These are phyloP conservation scores for Sequoia sempervirens DNA, from an alignment of 75 land plant genomes.

Conservation along the genomic window DNA sequence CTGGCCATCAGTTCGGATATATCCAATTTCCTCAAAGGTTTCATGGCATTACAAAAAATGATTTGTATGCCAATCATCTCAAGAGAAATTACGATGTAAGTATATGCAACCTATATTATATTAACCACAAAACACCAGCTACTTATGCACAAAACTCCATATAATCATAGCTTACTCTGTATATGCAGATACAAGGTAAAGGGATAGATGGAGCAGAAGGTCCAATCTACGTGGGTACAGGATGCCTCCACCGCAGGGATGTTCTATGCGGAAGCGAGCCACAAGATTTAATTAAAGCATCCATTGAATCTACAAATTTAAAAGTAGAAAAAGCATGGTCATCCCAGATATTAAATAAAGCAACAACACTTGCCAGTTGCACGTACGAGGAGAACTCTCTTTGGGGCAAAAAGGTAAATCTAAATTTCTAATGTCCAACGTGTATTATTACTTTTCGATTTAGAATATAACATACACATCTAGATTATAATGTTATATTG, in stretches of 20 bases:
- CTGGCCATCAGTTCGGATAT: too few relatives aligned
- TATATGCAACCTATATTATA: background rate
- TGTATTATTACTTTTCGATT: too few relatives aligned
- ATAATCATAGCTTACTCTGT: background rate
- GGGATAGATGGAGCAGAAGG: slow-evolving; percentile 20
- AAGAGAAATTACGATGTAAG: slow-evolving; percentile 19
- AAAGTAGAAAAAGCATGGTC: background rate
- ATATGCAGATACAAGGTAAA: slow-evolving; percentile 19
- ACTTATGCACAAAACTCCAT: background rate
- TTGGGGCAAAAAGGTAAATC: background rate
- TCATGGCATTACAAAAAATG: too few relatives aligned
- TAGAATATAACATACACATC: too few relatives aligned
- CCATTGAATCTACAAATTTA: background rate
- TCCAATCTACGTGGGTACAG: slow-evolving; percentile 17
- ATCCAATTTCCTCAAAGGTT: too few relatives aligned
- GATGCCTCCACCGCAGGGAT: slow-evolving; percentile 13
- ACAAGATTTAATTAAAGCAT: background rate
- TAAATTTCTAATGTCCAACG: background rate
- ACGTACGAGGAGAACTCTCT: background rate
- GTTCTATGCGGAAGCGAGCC: slow-evolving; percentile 12
- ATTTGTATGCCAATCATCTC: slow-evolving; percentile 25
- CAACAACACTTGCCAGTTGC: background rate
- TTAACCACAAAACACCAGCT: background rate
- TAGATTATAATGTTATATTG: too few relatives aligned
- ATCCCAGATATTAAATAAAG: slow-evolving; percentile 16